Evolutionary conservation across 2,329 filamentous ascomycete genomes (phyloP).

Genomic region (Colletotrichum orbiculare): DNA sequence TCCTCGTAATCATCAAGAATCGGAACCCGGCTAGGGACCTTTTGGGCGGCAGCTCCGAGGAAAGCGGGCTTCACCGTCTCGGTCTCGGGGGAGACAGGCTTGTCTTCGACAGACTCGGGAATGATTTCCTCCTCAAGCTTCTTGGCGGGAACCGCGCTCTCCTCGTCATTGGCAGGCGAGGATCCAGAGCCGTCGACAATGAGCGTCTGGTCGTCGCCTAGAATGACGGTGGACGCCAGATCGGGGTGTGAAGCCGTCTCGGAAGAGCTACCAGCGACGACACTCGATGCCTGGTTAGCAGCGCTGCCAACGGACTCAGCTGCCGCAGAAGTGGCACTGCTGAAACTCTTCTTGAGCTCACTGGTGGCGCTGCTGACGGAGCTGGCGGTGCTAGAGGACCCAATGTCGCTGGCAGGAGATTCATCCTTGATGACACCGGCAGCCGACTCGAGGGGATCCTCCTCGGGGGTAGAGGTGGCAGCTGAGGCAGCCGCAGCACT

Average conservation of each 20-base stretch:
- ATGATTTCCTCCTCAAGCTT: conserved; percentile 42
- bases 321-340: conserved; percentile 36
- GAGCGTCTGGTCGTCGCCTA: conserved; percentile 34
- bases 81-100: conserved; percentile 44
- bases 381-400: conserved; percentile 4
- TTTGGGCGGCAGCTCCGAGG: conserved; percentile 63
- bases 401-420: conserved; percentile 29
- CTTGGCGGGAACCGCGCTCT: conserved; percentile 33
- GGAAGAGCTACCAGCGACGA: conserved; percentile 11
- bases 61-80: conserved; percentile 57
- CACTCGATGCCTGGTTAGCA: conserved; percentile 38
- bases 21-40: conserved; percentile 58
- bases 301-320: conserved; percentile 40
- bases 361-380: conserved; percentile 25
- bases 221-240: conserved; percentile 35
- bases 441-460: conserved; percentile 36
- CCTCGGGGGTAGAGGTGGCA: conserved; percentile 28
- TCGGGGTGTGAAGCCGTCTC: conserved; percentile 20
- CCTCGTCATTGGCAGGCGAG: conserved; percentile 36
- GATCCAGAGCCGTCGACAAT: conserved; percentile 39
- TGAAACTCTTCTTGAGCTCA: conserved; percentile 19
- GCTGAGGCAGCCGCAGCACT: conserved; percentile 40
- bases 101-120: conserved; percentile 40
- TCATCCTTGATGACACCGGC: conserved; percentile 34
- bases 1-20: conserved; percentile 60